Evolutionary conservation across 148 eudicot species (phyloP), one percentile per base, ranked within the genome.

Genomic region (Camellia granthamiana): DNA sequence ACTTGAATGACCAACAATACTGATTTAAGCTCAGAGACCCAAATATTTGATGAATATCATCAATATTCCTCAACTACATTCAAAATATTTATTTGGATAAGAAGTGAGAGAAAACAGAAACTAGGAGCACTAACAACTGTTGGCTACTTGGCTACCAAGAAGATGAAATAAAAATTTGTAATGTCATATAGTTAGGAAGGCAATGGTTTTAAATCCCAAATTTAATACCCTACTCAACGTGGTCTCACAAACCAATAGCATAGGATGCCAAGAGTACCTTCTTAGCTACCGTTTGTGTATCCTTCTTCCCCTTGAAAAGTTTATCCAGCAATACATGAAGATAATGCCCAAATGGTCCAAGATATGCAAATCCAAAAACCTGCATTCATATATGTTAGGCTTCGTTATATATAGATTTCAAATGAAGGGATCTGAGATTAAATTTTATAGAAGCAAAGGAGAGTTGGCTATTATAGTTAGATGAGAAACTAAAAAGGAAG

Each of bases 341-440:
- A 84, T 78, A 96, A 81, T 96, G 99, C 75, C 99, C 99, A 69
- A 94, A 86, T 75, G 99, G 99, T 87, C 99, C 99, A 66, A 96
- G 91, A 89, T 96, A 96, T 69, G 92, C 97, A 81, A 80, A 77
- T 69, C 99, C 99, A 79, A 93, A 89, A 55, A 93, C 79, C 99
- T 96, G 91, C 89, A 88, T 77, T 69, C 8, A 58, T 74, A 56
- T 38, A 64, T 64, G 65, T 76, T 73, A 72, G 49, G 38, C 38
- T 30, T 30, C 38, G 1, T 30, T 30, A 30, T 30, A 30, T 30
- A 30, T 30, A 30, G 38, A 30, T 30, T 30, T 30, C 38, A 30
- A 30, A 30, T 30, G 38, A 30, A 30, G 1, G 38, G 38, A 30
- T 30, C 38, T 30, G 38, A 30, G 38, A 30, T 30, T 30, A 30